Evolutionary conservation across 805 yeast genomes (phyloP).

Genomic region (Candida anglica): DNA sequence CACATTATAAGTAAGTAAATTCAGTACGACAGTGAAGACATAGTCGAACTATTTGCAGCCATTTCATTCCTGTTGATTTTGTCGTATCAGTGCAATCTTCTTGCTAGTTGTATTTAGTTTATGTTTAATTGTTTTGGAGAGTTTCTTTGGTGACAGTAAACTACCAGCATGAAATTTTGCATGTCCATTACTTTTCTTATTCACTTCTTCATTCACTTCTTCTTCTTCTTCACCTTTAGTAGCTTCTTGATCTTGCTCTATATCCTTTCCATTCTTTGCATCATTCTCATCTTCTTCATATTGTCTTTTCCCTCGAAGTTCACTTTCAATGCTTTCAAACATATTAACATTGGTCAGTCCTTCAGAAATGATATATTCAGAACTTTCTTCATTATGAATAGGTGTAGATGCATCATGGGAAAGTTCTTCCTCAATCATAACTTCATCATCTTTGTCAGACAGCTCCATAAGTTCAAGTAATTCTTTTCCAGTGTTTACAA

Average conservation of each 20-base stretch:
- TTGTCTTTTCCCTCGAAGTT: slow-evolving; percentile 13
- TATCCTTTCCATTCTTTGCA: not conserved
- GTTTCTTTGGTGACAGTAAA: slow-evolving; percentile 5
- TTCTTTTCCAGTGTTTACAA: slow-evolving; percentile 27
- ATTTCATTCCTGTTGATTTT: too few relatives aligned
- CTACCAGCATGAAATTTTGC: not conserved
- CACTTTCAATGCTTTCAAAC: slow-evolving; percentile 15
- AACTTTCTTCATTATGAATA: slow-evolving; percentile 15
- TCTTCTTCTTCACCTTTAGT: slow-evolving; percentile 1
- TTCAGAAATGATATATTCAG: too few relatives aligned
- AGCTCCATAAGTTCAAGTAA: slow-evolving; percentile 21
- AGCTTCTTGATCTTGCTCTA: not conserved
- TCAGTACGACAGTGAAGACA: too few relatives aligned
- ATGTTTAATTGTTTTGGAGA: slow-evolving; percentile 9
- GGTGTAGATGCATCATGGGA: slow-evolving; percentile 25
- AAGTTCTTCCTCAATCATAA: slow-evolving; percentile 5
- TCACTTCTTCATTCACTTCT: slow-evolving; percentile 1
- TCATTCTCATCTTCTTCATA: slow-evolving; percentile 11
- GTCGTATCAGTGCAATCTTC: slow-evolving; percentile 12
- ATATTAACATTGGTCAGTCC: too few relatives aligned
- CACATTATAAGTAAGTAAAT: too few relatives aligned
- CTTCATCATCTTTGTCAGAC: slow-evolving; percentile 18
- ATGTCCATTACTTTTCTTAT: not conserved
- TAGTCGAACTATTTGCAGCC: too few relatives aligned
- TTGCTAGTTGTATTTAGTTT: slow-evolving; percentile 11